phyloP scores from a whole-genome alignment of 2,329 filamentous ascomycete species.

The Clarireedia homoeocarpa region DNA sequence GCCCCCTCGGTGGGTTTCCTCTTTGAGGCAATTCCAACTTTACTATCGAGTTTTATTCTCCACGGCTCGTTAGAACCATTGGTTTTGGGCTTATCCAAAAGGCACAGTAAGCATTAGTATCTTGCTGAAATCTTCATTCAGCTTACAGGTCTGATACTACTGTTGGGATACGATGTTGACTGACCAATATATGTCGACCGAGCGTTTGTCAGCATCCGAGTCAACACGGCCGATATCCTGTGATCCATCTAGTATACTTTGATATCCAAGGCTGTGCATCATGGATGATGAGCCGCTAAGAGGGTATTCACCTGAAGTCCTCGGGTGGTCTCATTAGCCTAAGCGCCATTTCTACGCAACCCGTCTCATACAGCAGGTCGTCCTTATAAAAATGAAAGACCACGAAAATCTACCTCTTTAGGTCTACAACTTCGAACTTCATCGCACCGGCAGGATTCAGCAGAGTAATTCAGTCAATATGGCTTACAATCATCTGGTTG shows the following conservation, averaged over 20 bases:
- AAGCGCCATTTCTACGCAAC: conserved; percentile 1
- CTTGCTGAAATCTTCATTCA: background rate
- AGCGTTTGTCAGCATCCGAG: background rate
- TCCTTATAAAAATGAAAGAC: background rate
- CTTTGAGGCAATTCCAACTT: background rate
- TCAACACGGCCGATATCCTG: background rate
- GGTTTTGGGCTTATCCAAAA: background rate
- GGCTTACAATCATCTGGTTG: conserved; percentile 50
- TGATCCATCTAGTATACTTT: conserved; percentile 1
- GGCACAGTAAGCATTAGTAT: conserved; percentile 5
- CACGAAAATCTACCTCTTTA: background rate
- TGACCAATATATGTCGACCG: conserved; percentile 3
- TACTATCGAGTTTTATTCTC: background rate
- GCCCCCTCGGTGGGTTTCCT: background rate
- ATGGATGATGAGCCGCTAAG: background rate
- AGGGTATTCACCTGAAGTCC: background rate
- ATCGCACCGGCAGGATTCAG: background rate
- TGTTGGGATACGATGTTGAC: background rate
- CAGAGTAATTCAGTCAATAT: conserved; percentile 5
- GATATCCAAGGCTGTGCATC: conserved; percentile 1
- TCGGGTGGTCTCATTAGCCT: conserved; percentile 8
- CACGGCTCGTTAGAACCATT: conserved; percentile 3
- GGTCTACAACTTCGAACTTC: background rate
- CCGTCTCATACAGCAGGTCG: background rate
- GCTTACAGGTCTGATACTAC: conserved; percentile 7